Conservation (phyloP, 208 protist genomes). For the Crithidia brevicula region DNA sequence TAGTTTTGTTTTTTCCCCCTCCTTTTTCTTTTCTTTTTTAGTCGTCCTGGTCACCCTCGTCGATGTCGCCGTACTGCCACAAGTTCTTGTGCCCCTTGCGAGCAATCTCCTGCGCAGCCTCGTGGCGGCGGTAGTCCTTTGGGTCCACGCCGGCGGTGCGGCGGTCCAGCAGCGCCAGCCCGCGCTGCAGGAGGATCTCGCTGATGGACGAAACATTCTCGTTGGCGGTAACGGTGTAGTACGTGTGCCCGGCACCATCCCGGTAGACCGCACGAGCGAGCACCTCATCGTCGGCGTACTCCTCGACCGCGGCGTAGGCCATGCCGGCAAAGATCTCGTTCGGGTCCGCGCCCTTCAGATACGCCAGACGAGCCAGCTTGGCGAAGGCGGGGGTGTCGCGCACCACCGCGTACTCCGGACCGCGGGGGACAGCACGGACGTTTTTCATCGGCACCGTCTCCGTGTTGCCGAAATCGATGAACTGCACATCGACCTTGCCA, state of each 20-base stretch:
- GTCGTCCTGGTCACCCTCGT: slow-evolving; percentile 61
- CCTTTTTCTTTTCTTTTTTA: too few relatives aligned
- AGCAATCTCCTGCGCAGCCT: slow-evolving; percentile 77
- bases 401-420: slow-evolving; percentile 71
- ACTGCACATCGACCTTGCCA: slow-evolving; percentile 65
- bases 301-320: slow-evolving; percentile 60
- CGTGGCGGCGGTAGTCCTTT: slow-evolving; percentile 60
- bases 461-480: slow-evolving; percentile 89
- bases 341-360: slow-evolving; percentile 55
- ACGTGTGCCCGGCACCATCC: slow-evolving; percentile 52
- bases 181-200: slow-evolving; percentile 83
- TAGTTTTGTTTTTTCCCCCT: too few relatives aligned
- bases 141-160: slow-evolving; percentile 44
- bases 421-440: slow-evolving; percentile 69
- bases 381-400: slow-evolving; percentile 74
- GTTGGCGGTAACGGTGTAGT: slow-evolving; percentile 73
- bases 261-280: slow-evolving; percentile 82
- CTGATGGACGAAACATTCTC: slow-evolving; percentile 71
- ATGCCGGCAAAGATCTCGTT: slow-evolving; percentile 43
- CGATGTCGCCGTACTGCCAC: slow-evolving; percentile 89
- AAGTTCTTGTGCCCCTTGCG: slow-evolving; percentile 81
- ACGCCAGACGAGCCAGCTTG: slow-evolving; percentile 69
- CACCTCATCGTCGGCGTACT: slow-evolving; percentile 77
- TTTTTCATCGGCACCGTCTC: slow-evolving; percentile 53
- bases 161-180: slow-evolving; percentile 76